These are phyloP conservation scores for Inosperma sp. DNA, from an alignment of 768 basidiomycete genomes.

Conservation along the genomic window DNA sequence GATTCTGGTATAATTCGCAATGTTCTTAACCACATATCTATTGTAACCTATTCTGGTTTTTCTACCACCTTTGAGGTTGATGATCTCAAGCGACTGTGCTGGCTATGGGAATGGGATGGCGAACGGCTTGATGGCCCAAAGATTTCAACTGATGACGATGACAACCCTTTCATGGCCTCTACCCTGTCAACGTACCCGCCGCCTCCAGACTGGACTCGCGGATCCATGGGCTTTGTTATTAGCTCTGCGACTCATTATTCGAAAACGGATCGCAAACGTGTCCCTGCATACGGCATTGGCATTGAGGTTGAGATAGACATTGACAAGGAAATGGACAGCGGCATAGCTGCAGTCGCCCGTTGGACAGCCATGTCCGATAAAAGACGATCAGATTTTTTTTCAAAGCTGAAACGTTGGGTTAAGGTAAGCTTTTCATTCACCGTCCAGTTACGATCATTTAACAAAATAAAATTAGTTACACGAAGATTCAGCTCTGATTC, in stretches of 20 bases:
- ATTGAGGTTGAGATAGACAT: slow-evolving; percentile 85
- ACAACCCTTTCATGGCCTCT: slow-evolving; percentile 65
- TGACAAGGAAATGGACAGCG: slow-evolving; percentile 71
- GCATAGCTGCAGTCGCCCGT: slow-evolving; percentile 86
- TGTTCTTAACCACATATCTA: slow-evolving; percentile 72
- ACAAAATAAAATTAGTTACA: slow-evolving; percentile 44
- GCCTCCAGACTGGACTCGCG: slow-evolving; percentile 69
- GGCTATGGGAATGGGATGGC: slow-evolving; percentile 88
- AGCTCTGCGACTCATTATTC: slow-evolving; percentile 69
- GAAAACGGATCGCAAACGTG: slow-evolving; percentile 58
- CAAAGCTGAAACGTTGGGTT: slow-evolving; percentile 62
- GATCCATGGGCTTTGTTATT: slow-evolving; percentile 74
- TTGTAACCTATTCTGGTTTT: slow-evolving; percentile 65
- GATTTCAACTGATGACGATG: slow-evolving; percentile 38
- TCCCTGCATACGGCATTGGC: slow-evolving; percentile 80
- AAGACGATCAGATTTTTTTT: slow-evolving; percentile 52
- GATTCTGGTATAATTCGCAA: slow-evolving; percentile 74
- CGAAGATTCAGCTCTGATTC: slow-evolving; percentile 36
- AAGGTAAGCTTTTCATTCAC: slow-evolving; percentile 41
- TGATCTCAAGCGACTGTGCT: slow-evolving; percentile 73
- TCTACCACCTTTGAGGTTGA: slow-evolving; percentile 58
- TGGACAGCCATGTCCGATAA: slow-evolving; percentile 72
- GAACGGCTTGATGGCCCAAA: slow-evolving; percentile 31
- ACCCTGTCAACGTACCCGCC: slow-evolving; percentile 27
- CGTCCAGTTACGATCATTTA: slow-evolving; percentile 1